Base-by-base conservation (phyloP, 495 filamentous ascomycete species). In the Tricharina praecox region DNA sequence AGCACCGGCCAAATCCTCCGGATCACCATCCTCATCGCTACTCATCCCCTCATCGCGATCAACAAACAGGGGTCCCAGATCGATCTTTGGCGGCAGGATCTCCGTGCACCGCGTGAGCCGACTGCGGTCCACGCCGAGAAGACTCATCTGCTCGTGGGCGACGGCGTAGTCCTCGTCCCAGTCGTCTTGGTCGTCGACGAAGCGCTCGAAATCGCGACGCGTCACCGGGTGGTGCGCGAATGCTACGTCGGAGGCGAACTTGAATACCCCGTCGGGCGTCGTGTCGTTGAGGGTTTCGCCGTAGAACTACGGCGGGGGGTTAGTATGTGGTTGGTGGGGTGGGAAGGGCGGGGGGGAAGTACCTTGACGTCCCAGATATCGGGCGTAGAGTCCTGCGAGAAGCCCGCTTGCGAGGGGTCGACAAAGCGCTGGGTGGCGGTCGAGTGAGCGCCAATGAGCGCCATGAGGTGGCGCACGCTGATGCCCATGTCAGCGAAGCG, bases 291-390 rank as follows among this genome's bases (percentile, higher is more conserved):
- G 28, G 28, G 28, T 32, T 32, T 32, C 28, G 28, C 28, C 28
- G 13, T 32, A 32, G 28, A 32, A 32, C 28, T 32, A 13, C 13
- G 28, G 28, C 13, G n/a, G n/a, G n/a, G n/a, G 5, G 28, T 32
- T 32, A 13, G 28, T 32, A 32, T 5, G 7, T 32, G 28, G 5
- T 32, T 32, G 7, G 28, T 5, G 28, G 7, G 28, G 28, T 5
- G 28, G 28, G 28, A 13, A 13, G 28, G 28, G 28, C 7, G 28
- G 28, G 28, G 13, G 28, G 13, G 28, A 32, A 32, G 28, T 32
- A 53, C 60, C 33, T 56, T 54, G n/a, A 59, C 58, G 25, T 63
- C 60, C 60, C 60, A 63, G 21, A 51, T 39, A 10, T 59, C 60
- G 9, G 55, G 58, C 4, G 60, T 63, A 23, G 36, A 36, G 43